A percentile compares a stretch with the other conserved stretches of the same genome.
phyloP scores from a whole-genome alignment of 2,329 filamentous ascomycete species.

The Shiraia sp. region DNA sequence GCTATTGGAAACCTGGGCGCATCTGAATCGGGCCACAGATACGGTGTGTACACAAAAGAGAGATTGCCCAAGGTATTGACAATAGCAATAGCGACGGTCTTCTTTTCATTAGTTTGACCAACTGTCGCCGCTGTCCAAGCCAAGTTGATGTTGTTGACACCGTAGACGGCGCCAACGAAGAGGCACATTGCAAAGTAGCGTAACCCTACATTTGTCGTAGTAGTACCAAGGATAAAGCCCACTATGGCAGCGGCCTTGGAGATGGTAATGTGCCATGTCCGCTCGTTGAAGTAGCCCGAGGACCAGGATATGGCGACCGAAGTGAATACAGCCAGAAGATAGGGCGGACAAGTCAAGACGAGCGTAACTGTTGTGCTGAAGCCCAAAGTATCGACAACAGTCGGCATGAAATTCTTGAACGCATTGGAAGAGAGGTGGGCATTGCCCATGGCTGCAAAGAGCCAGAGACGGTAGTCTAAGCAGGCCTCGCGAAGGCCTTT shows the following conservation, averaged over 20 bases:
- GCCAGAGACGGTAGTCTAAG: constrained; percentile 17
- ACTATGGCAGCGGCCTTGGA: constrained; percentile 31
- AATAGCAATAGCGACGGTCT: constrained; percentile 45
- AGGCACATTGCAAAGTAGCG: constrained; percentile 41
- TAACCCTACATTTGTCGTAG: constrained; percentile 31
- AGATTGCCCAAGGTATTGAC: constrained; percentile 47
- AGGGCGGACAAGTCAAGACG: constrained; percentile 34
- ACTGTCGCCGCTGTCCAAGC: constrained; percentile 46
- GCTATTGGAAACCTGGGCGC: constrained; percentile 21
- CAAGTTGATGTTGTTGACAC: constrained; percentile 41
- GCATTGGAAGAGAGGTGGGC: constrained; percentile 20
- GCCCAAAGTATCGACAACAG: constrained; percentile 36
- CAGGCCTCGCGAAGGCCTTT: constrained; percentile 17
- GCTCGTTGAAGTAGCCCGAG: constrained; percentile 33
- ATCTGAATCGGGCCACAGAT: constrained; percentile 26
- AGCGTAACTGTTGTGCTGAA: constrained; percentile 36
- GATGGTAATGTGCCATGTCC: constrained; percentile 37
- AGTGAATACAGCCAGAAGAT: constrained; percentile 32
- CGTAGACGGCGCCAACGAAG: constrained; percentile 37
- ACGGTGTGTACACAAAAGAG: constrained; percentile 42
- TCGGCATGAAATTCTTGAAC: constrained; percentile 41
- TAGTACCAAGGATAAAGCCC: constrained; percentile 34
- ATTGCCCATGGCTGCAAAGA: constrained; percentile 22
- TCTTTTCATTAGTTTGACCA: constrained; percentile 48
- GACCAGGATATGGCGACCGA: constrained; percentile 27